Base-by-base conservation (phyloP, 345 rosid genomes). In the Melastoma malabathricum region DNA sequence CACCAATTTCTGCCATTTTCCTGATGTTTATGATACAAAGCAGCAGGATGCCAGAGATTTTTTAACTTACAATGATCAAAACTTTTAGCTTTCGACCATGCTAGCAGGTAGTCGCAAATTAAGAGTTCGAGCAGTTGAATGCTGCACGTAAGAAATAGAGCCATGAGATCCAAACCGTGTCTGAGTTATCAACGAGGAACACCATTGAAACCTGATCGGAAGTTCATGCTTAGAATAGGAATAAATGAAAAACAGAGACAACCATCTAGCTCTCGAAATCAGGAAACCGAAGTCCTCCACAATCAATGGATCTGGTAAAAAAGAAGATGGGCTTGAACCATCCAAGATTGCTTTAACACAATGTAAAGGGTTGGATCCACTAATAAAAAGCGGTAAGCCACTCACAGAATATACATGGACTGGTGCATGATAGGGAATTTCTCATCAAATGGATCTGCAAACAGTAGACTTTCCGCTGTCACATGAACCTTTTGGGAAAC, bases 51-150 rank as follows among this genome's bases (percentile, higher is more conserved):
- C 29, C 43, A 34, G 17, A 14, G 19, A 47, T 3, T 18, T 9
- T 53, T 12, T 45, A 43, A 50, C 54, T 44, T 79, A 92, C 95
- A 61, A 18, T 59, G 63, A 54, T 92, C 93, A 49, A 82, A 81
- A 47, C 59, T 52, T 56, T 64, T 81, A 29, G 41, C 53, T 29
- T 23, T 55, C 23, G 77, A 76, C 96, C 98, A 92, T 18, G 59
- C n/a, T 46, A 64, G 13, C 54, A 87, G 54, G 74, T 81, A 68
- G 63, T 81, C 94, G n/a, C 77, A 69, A 59, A 81, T 54, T 70
- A 84, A 49, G 68, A 87, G 76, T 69, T 87, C 98, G 8, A 73
- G 57, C 52, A 82, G 86, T 80, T 93, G 97, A 65, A 85, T 81
- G 83, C 97, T 93, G 59, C 58, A 46, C 2, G 46, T 51, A 47